phyloP scores from a whole-genome alignment of 306 rosid species.

The Quercus parvula region DNA sequence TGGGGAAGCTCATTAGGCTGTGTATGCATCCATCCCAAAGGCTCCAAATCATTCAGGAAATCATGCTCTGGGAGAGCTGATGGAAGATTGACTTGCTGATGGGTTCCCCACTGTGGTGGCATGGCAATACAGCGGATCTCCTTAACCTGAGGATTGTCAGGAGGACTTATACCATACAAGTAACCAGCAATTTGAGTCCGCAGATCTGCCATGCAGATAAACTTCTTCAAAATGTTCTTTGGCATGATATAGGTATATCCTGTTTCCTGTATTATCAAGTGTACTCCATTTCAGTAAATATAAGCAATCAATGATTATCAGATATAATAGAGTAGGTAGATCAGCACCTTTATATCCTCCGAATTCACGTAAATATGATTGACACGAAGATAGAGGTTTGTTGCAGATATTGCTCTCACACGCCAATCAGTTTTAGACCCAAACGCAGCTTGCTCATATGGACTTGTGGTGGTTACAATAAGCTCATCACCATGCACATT shows the following conservation, averaged over 20 bases:
- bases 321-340: constrained; percentile 6
- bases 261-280: constrained; percentile 73
- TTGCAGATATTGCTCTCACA: constrained; percentile 98
- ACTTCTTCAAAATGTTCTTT: constrained; percentile 92
- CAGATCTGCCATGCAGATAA: constrained; percentile 96
- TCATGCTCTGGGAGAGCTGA: constrained; percentile 96
- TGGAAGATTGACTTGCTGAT: constrained; percentile 96
- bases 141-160: constrained; percentile 97
- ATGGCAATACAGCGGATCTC: constrained; percentile 94
- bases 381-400: constrained; percentile 93
- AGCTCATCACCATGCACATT: constrained; percentile 97
- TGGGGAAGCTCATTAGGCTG: constrained; percentile 99
- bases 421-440: constrained; percentile 99
- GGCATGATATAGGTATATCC: constrained; percentile 99
- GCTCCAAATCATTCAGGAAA: constrained; percentile 93
- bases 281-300: constrained; percentile 14
- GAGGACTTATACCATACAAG: constrained; percentile 94
- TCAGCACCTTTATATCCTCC: constrained; percentile 83
- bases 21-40: constrained; percentile 99
- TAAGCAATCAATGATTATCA: not conserved
- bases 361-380: constrained; percentile 97
- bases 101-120: constrained; percentile 99
- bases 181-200: constrained; percentile 96
- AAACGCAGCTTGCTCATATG: constrained; percentile 91
- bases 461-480: constrained; percentile 94